Evolutionary conservation across 2,329 filamentous ascomycete species (phyloP).

Genomic region (Macrophomina pseudophaseolina): DNA sequence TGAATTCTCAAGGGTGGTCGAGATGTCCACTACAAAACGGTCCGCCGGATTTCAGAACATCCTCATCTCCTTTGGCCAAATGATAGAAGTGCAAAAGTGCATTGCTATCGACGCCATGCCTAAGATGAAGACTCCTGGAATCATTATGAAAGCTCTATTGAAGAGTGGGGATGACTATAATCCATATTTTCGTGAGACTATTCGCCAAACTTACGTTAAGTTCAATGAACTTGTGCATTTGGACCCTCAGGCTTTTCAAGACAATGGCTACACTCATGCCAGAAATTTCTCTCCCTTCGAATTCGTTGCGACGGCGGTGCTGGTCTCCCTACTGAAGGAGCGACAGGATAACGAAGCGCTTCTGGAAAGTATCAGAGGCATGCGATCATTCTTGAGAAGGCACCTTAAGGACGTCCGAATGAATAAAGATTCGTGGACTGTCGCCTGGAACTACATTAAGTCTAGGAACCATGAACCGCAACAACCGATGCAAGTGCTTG

Average conservation of each 20-base stretch:
- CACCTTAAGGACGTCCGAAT: conserved; percentile 38
- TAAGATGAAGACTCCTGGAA: conserved; percentile 33
- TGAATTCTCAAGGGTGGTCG: conserved; percentile 48
- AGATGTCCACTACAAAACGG: conserved; percentile 37
- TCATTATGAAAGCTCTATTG: conserved; percentile 35
- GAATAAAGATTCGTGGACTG: conserved; percentile 36
- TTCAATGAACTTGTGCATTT: conserved; percentile 37
- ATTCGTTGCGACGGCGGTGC: conserved; percentile 39
- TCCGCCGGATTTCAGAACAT: conserved; percentile 43
- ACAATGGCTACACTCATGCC: conserved; percentile 34
- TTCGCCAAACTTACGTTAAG: conserved; percentile 40
- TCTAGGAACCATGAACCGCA: neutral
- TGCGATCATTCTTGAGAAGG: conserved; percentile 37
- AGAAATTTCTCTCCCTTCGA: conserved; percentile 46
- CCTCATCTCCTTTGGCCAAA: conserved; percentile 43
- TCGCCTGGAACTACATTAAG: conserved; percentile 40
- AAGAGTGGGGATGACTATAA: conserved; percentile 36
- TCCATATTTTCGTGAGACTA: conserved; percentile 39
- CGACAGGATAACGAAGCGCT: conserved; percentile 37
- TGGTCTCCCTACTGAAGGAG: conserved; percentile 41
- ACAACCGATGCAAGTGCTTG: neutral
- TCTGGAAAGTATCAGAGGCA: conserved; percentile 37
- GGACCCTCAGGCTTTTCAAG: conserved; percentile 38
- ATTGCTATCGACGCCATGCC: conserved; percentile 34
- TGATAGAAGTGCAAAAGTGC: conserved; percentile 41